These are phyloP conservation scores for Wickerhamiella lipophila DNA, from an alignment of 805 yeast genomes.

Conservation along the genomic window DNA sequence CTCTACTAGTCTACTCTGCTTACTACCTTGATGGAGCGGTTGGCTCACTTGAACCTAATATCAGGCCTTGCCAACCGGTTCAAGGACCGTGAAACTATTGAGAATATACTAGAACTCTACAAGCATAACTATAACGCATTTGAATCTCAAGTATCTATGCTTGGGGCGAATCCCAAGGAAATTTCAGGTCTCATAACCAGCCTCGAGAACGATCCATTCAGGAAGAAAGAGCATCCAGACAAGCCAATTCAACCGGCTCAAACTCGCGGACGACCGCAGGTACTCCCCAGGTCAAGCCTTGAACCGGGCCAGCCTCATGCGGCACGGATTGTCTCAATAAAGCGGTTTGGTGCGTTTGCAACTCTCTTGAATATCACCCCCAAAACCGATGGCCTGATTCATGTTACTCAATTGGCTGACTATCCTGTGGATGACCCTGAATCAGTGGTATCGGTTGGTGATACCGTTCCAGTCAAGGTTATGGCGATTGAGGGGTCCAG, in stretches of 20 bases:
- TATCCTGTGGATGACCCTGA: constrained; percentile 43
- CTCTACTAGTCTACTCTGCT: too few relatives aligned
- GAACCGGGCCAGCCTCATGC: constrained; percentile 33
- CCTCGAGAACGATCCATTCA: background rate
- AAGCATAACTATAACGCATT: background rate
- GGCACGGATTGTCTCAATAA: constrained; percentile 50
- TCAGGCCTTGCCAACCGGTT: background rate
- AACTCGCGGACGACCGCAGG: background rate
- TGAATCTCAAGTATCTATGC: background rate
- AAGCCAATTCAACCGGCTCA: background rate
- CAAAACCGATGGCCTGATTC: constrained; percentile 39
- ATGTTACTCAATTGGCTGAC: constrained; percentile 49
- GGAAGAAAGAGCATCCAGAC: background rate
- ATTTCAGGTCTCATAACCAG: background rate
- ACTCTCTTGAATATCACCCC: constrained; percentile 32
- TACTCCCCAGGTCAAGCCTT: background rate
- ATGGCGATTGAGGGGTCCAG: constrained; percentile 31
- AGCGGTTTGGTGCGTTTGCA: constrained; percentile 70
- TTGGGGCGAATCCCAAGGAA: background rate
- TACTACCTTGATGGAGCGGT: constrained; percentile 1
- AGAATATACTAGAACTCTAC: background rate
- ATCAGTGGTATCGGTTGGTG: constrained; percentile 44
- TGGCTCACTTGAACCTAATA: background rate
- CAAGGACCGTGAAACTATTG: background rate
- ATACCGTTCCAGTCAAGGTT: constrained; percentile 55